phyloP scores from a whole-genome alignment of 129 eudicot species.

The Gnaphalium uliginosum region DNA sequence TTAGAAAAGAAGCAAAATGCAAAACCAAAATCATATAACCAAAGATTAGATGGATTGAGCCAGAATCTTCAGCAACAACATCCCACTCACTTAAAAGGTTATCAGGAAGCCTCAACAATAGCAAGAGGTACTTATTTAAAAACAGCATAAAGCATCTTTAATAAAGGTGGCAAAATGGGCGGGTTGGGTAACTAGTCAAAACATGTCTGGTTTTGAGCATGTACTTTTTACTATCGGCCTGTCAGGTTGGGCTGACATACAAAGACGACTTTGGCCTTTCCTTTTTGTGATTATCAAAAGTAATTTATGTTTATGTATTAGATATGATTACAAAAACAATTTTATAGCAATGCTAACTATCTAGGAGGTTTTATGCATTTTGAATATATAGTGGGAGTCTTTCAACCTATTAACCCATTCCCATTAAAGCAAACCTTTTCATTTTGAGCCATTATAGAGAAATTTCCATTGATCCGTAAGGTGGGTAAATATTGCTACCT shows the following conservation, averaged over 20 bases:
- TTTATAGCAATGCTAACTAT: too few species aligned
- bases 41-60: conserved; percentile 32
- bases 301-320: too few species aligned
- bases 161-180: neutral
- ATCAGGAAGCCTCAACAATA: conserved; percentile 26
- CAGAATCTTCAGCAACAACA: conserved; percentile 34
- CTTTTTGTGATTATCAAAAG: too few species aligned
- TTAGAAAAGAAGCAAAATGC: conserved; percentile 30
- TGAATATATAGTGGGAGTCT: too few species aligned
- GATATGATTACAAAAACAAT: neutral
- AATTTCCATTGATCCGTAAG: neutral
- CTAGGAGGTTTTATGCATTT: too few species aligned
- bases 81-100: conserved; percentile 13
- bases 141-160: conserved; percentile 18
- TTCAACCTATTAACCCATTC: too few species aligned
- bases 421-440: too few species aligned
- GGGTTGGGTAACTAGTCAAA: neutral
- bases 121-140: conserved; percentile 40
- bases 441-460: too few species aligned
- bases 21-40: conserved; percentile 30
- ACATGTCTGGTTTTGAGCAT: neutral
- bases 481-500: neutral
- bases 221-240: too few species aligned
- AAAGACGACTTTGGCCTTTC: too few species aligned
- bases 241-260: too few species aligned